Evolutionary conservation across 1,284 basidiomycete genomes (phyloP), one percentile per base, ranked within the genome.

Genomic region (Trichosporon inkin): DNA sequence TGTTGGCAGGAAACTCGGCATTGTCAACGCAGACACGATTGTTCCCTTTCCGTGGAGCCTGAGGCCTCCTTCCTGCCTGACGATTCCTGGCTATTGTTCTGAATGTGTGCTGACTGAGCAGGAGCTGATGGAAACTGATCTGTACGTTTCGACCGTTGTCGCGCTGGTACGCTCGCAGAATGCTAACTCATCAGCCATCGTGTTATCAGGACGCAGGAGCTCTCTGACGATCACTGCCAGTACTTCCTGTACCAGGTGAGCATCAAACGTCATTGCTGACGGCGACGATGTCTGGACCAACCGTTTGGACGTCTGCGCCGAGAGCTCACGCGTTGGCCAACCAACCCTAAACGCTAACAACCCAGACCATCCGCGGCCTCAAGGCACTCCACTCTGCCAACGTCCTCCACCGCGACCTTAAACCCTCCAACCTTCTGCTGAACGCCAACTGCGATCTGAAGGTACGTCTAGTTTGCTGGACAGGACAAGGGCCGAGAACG

Each of bases 371-470:
- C 1, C 83, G 93, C 36, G 92, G 90, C 0, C 81, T 97, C 61
- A 97, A 97, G 78, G 92, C 92, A 0, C 83, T 96, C 1, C 93
- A 96, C 74, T 91, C 90, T 0, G 90, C 90, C 34, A 88, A 91
- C 72, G 89, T 93, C 44, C 84, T 93, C 6, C 94, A 98, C 73
- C 90, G 89, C 13, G 96, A 99, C 76, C 83, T 97, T 57, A 97
- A 96, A 72, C 94, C 94, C 0, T 92, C 88, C 2, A 97, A 97
- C 73, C 81, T 96, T 22, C 82, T 96, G 1, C 79, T 96, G 37
- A 97, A 97, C 71, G 90, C 92, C 47, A 95, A 96, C 72, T 97
- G 93, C 72, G 93, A 96, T 78, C 84, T 96, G 55, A 94, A 94
- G 81, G 90, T 90, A 57, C 67, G 79, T 63, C 59, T 62, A 47